Conservation (phyloP, 169 alveolate species). For the Theileria sp. region DNA sequence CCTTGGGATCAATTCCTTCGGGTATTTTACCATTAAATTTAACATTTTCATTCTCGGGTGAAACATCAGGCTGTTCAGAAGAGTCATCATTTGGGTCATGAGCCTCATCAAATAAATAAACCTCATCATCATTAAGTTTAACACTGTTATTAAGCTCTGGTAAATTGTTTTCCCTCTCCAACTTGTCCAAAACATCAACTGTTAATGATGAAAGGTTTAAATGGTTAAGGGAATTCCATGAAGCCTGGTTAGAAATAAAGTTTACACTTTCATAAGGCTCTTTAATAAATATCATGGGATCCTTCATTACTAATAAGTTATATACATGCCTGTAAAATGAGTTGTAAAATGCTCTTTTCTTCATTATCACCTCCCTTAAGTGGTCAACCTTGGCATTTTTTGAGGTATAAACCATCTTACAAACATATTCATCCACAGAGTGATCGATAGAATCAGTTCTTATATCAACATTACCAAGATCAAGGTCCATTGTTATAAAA, state of each 20-base stretch:
- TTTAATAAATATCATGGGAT: not conserved
- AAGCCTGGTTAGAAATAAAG: conserved; percentile 15
- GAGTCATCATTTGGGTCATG: not conserved
- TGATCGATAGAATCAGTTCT: not conserved
- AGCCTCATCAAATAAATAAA: conserved; percentile 10
- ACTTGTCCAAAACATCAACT: conserved; percentile 12
- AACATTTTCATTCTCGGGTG: not conserved
- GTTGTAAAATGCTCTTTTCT: conserved; percentile 28
- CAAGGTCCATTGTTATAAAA: conserved; percentile 27
- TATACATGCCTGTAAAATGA: conserved; percentile 8
- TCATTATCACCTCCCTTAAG: conserved; percentile 20
- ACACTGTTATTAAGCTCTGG: not conserved
- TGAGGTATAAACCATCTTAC: conserved; percentile 39
- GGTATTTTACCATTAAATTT: conserved; percentile 80
- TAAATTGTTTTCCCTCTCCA: conserved; percentile 1
- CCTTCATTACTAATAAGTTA: not conserved
- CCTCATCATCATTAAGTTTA: not conserved
- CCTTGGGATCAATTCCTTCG: conserved; percentile 77
- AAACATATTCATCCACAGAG: conserved; percentile 21
- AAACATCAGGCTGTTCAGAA: not conserved
- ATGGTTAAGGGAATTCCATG: conserved; percentile 15
- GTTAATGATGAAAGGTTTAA: conserved; percentile 9
- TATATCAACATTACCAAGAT: not conserved
- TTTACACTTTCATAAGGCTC: conserved; percentile 4
- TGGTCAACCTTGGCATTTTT: conserved; percentile 43